These are phyloP conservation scores for Penicillium simplicissimum DNA, from an alignment of 495 filamentous ascomycete genomes.

Conservation along the genomic window DNA sequence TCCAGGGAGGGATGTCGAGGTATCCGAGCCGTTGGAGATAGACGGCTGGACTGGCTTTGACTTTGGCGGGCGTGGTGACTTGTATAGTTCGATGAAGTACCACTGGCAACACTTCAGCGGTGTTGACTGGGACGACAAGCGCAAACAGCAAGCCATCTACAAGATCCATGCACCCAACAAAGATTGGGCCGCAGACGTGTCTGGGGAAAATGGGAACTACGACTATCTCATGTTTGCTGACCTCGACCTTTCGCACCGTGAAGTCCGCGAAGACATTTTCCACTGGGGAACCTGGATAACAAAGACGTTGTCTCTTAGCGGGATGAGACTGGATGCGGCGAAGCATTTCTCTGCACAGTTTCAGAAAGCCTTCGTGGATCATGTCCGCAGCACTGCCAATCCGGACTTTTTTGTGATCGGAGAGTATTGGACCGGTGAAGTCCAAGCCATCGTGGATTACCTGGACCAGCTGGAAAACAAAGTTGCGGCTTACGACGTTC, in stretches of 20 bases:
- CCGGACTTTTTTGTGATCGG: slow-evolving; percentile 66
- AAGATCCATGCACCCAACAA: slow-evolving; percentile 64
- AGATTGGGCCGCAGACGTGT: slow-evolving; percentile 66
- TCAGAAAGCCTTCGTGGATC: slow-evolving; percentile 57
- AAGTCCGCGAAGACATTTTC: slow-evolving; percentile 63
- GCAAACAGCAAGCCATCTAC: slow-evolving; percentile 63
- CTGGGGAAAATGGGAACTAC: slow-evolving; percentile 67
- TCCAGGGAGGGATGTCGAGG: slow-evolving; percentile 54
- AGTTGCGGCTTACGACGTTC: slow-evolving; percentile 66
- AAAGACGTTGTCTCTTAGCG: slow-evolving; percentile 56
- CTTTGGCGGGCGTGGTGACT: slow-evolving; percentile 60
- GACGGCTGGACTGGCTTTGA: slow-evolving; percentile 68
- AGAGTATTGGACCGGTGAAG: slow-evolving; percentile 70
- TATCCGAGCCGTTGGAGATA: slow-evolving; percentile 63
- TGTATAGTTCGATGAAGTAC: slow-evolving; percentile 64
- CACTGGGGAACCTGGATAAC: slow-evolving; percentile 69
- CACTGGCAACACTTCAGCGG: slow-evolving; percentile 72
- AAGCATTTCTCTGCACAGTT: slow-evolving; percentile 71
- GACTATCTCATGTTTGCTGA: slow-evolving; percentile 72
- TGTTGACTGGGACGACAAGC: slow-evolving; percentile 64
- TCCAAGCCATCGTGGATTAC: slow-evolving; percentile 54
- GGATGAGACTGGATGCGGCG: slow-evolving; percentile 73
- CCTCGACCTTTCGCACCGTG: slow-evolving; percentile 65
- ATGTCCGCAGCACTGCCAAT: slow-evolving; percentile 50
- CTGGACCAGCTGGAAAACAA: slow-evolving; percentile 59